These are phyloP conservation scores for Avicennia marina DNA, from an alignment of 257 asterid genomes.

Conservation along the genomic window DNA sequence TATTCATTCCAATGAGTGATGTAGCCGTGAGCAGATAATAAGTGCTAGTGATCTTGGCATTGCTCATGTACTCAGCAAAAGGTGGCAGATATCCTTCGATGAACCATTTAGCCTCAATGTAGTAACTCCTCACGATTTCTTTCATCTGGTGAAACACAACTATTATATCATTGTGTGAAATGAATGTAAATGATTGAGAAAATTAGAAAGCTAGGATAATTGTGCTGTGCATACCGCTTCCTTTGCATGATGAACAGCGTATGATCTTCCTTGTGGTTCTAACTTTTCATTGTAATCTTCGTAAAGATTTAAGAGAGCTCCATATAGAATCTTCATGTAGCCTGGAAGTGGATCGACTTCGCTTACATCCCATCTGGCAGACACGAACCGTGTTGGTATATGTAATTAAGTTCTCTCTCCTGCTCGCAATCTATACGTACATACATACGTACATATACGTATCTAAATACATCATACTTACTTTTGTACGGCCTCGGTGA, in stretches of 20 bases:
- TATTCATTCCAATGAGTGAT: slow-evolving; percentile 31
- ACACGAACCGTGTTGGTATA: too few species aligned
- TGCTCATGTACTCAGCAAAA: slow-evolving; percentile 36
- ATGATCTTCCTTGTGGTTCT: slow-evolving; percentile 7
- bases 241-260: slow-evolving; percentile 14
- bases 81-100: slow-evolving; percentile 36
- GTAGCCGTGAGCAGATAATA: slow-evolving; percentile 31
- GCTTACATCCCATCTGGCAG: slow-evolving; percentile 24
- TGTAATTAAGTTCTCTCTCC: background rate
- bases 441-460: background rate
- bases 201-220: too few species aligned
- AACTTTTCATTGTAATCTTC: slow-evolving; percentile 13
- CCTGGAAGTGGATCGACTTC: slow-evolving; percentile 22
- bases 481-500: slow-evolving; percentile 11
- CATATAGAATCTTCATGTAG: slow-evolving; percentile 24
- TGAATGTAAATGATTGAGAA: too few species aligned
- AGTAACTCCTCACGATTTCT: slow-evolving; percentile 34
- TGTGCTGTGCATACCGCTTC: too few species aligned
- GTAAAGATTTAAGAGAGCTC: slow-evolving; percentile 14
- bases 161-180: too few species aligned
- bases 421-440: too few species aligned
- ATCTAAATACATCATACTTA: background rate
- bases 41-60: slow-evolving; percentile 33
- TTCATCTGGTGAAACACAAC: too few species aligned
- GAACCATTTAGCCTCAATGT: slow-evolving; percentile 49